Evolutionary conservation across 2,329 filamentous ascomycete species (phyloP).

Genomic region (Cordyceps militaris): DNA sequence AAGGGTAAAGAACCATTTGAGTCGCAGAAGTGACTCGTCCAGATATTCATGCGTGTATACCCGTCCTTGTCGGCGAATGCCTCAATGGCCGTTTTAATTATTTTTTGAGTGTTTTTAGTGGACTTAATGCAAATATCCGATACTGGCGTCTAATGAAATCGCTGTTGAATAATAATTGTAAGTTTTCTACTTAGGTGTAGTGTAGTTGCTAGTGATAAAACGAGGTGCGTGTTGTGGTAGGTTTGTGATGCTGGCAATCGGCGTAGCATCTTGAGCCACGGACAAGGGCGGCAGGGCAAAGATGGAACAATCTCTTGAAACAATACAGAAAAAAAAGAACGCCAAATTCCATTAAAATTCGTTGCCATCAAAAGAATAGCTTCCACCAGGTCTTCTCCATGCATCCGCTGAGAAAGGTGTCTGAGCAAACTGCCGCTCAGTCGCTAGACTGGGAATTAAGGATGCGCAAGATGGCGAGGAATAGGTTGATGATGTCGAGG

Average conservation of each 20-base stretch:
- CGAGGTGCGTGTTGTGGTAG: neutral
- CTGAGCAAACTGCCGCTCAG: conserved; percentile 37
- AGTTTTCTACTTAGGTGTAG: neutral
- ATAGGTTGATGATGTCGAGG: conserved; percentile 93
- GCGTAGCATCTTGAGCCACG: neutral
- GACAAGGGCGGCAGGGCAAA: neutral
- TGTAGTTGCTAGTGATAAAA: no score
- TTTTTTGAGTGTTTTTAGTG: conserved; percentile 48
- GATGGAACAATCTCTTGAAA: neutral
- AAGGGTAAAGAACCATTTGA: neutral
- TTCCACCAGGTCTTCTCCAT: neutral
- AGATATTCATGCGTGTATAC: conserved; percentile 4
- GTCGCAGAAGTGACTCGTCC: conserved; percentile 1
- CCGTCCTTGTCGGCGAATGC: conserved; percentile 4
- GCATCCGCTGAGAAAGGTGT: neutral
- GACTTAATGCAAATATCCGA: conserved; percentile 58
- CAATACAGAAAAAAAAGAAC: neutral
- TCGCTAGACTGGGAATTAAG: conserved; percentile 95
- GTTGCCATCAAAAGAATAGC: neutral
- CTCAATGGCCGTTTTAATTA: conserved; percentile 26
- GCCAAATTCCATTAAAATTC: neutral
- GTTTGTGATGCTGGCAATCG: neutral
- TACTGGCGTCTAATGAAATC: conserved; percentile 20
- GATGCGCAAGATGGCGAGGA: conserved; percentile 90
- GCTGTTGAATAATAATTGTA: neutral